Evolutionary conservation across 192 early-diverging fungal genomes (phyloP), one percentile per base, ranked within the genome.

Genomic region (Lobosporangium transversale): DNA sequence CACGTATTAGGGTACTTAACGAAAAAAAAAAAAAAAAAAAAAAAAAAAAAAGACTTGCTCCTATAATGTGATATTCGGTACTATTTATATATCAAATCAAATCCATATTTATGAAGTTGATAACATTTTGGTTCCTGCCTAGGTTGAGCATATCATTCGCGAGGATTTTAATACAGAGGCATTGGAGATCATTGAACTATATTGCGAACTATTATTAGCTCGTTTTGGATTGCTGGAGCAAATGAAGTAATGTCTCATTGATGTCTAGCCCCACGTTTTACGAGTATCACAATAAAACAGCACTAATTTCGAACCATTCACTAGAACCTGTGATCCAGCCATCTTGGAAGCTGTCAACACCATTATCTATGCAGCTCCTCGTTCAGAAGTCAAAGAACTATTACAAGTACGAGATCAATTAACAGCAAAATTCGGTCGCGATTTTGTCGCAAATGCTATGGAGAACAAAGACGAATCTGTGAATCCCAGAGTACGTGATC

Each of bases 91-190:
- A 40, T 10, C n/a, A n/a, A n/a, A n/a, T n/a, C n/a, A n/a, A n/a
- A n/a, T n/a, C n/a, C n/a, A n/a, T n/a, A n/a, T n/a, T n/a, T n/a
- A n/a, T 21, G 23, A 12, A 23, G 4, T 15, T 9, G 27, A 24
- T 26, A 50, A 21, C 48, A 9, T 50, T 50, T 32, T 27, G 17
- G 37, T 20, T 1, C 37, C 14, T 40, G 14, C 37, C 8, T 56
- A 82, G 80, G 80, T 82, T 5, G 96, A 99, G 58, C 86, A 91
- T 69, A 94, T 99, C 51, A 99, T 99, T 56, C 89, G 96, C 18
- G 96, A 98, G 58, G 97, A 99, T 83, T 91, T 92, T 52, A 85
- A 86, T 55, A 85, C 91, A n/a, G 97, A 99, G 74, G 97, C 94
- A 2, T 76, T 98, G 82, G 97, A 99, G 74, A 93, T 97, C 35